Evolutionary conservation across 2,329 filamentous ascomycete species (phyloP), one percentile per base, ranked within the genome.

Genomic region (Neopestalotiopsis sp.): DNA sequence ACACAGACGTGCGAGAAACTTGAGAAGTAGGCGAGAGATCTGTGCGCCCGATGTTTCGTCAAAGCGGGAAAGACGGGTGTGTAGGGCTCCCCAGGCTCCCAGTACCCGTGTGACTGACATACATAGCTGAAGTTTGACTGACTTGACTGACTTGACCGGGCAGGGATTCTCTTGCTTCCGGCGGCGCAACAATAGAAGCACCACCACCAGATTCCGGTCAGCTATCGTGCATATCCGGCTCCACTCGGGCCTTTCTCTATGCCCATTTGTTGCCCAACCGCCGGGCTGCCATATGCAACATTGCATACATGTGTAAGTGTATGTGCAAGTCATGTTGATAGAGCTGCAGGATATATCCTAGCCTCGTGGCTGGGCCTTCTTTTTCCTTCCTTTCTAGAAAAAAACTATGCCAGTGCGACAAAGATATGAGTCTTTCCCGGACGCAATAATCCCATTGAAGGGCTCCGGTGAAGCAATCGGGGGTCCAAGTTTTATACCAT

Each of bases 41-140:
- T 62, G 59, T 62, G 59, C 59, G 59, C 32, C 32, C 32, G 34
- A 30, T 62, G 59, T 62, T 20, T 62, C 59, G 30, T 34, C 59
- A 40, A 62, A 62, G 59, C 59, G 32, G 30, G 14, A 17, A n/a
- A n/a, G 14, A 9, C 20, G 45, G 45, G 17, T 52, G 45, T 17
- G 6, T 52, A 20, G n/a, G 4, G 45, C 24, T 28, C 24, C 24
- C 24, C 24, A 28, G 24, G 24, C 24, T 28, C 24, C 24, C 24
- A 28, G 24, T 28, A 28, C 24, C 24, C 24, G 24, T 28, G 24
- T 28, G 24, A 28, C 24, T 28, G 24, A 28, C 24, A 28, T 28
- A 28, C 24, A 28, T 28, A 28, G 24, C 24, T 28, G 24, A 28
- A 28, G 24, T 2, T 28, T 4, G 24, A 28, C 24, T 28, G 24